Conservation (phyloP, 1,284 basidiomycete species). For the Macrocybe sp. region DNA sequence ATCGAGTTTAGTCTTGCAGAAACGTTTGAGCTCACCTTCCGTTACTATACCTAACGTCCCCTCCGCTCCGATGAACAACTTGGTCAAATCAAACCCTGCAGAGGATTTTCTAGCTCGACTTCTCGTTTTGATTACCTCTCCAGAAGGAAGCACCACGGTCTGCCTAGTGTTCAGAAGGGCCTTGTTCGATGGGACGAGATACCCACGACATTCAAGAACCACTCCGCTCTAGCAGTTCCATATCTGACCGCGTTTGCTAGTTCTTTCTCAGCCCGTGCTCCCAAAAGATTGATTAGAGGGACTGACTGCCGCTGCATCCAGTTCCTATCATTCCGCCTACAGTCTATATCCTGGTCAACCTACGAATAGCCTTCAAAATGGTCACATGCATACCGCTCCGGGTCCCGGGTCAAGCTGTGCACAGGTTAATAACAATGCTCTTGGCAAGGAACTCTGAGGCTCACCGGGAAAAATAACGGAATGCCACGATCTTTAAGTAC, state of each 20-base stretch:
- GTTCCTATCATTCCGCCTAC: slow-evolving; percentile 94
- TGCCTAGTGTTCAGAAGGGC: slow-evolving; percentile 23
- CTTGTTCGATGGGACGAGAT: slow-evolving; percentile 8
- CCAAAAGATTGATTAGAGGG: not conserved
- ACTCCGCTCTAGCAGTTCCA: slow-evolving; percentile 81
- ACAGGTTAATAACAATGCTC: not conserved
- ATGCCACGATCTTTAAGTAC: slow-evolving; percentile 65
- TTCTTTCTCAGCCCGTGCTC: not conserved
- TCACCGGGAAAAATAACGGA: slow-evolving; percentile 67
- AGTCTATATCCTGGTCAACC: slow-evolving; percentile 35
- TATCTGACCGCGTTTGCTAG: slow-evolving; percentile 87
- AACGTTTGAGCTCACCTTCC: slow-evolving; percentile 50
- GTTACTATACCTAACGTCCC: slow-evolving; percentile 93
- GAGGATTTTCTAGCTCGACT: slow-evolving; percentile 85
- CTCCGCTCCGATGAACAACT: slow-evolving; percentile 95
- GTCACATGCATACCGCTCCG: slow-evolving; percentile 43
- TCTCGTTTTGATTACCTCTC: slow-evolving; percentile 92
- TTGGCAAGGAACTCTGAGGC: slow-evolving; percentile 10
- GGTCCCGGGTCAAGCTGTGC: slow-evolving; percentile 72
- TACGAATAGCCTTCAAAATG: not conserved
- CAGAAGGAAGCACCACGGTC: slow-evolving; percentile 88
- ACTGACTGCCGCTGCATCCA: slow-evolving; percentile 74
- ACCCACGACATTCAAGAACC: slow-evolving; percentile 76
- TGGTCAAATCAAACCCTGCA: slow-evolving; percentile 89
- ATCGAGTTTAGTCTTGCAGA: too few relatives aligned